These are phyloP conservation scores for Cucumis sativus DNA, from an alignment of 306 rosid genomes.

Conservation along the genomic window DNA sequence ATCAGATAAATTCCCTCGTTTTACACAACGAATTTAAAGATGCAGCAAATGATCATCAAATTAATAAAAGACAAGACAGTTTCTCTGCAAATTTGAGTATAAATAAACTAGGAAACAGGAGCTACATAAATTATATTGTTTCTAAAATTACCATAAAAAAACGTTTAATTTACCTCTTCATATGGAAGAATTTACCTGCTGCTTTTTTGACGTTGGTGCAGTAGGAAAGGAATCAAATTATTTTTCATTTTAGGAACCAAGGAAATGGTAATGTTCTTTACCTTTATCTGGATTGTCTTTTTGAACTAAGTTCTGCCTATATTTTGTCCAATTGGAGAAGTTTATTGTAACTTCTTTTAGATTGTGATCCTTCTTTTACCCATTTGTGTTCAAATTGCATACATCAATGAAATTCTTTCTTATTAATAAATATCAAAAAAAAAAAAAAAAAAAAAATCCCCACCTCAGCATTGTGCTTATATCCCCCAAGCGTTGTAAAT, in stretches of 20 bases:
- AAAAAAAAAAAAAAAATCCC: background rate
- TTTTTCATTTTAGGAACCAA: too few species aligned
- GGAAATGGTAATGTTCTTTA: too few species aligned
- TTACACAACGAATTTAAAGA: background rate
- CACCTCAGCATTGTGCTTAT: slow-evolving; percentile 83
- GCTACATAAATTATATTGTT: background rate
- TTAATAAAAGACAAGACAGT: background rate
- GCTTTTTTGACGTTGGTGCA: too few species aligned
- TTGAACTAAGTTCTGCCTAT: too few species aligned
- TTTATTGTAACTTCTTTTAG: too few species aligned
- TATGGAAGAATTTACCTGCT: background rate
- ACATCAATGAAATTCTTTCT: too few species aligned
- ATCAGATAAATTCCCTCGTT: background rate
- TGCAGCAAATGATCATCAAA: background rate
- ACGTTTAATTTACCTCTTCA: slow-evolving; percentile 52
- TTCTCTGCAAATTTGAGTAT: background rate
- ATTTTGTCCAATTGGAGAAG: too few species aligned
- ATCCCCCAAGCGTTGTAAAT: slow-evolving; percentile 63
- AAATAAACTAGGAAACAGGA: background rate
- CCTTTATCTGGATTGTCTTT: too few species aligned
- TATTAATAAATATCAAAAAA: too few species aligned
- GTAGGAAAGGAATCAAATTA: too few species aligned
- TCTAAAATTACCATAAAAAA: slow-evolving; percentile 9
- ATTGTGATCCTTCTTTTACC: too few species aligned
- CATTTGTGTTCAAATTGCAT: too few species aligned